Percentiles rank a stretch among this genome's conserved stretches.
These are phyloP conservation scores for Penicillium sp. DNA, from an alignment of 2,329 filamentous ascomycete genomes.

Conservation along the genomic window DNA sequence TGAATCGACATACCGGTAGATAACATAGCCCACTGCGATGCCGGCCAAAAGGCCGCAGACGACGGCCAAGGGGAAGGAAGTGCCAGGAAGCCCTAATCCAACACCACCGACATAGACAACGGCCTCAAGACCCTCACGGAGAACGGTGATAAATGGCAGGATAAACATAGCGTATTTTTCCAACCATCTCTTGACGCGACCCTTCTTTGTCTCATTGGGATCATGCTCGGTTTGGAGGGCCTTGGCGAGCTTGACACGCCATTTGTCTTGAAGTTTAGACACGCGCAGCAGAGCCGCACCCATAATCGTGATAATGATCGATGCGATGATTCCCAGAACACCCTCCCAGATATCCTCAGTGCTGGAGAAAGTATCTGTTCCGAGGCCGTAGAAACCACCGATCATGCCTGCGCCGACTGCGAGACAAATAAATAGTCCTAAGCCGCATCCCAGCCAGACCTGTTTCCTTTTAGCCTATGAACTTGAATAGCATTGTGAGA, in stretches of 20 bases:
- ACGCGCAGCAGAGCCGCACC: constrained; percentile 78
- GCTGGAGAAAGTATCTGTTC: constrained; percentile 64
- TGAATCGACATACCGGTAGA: constrained; percentile 67
- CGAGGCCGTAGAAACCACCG: constrained; percentile 70
- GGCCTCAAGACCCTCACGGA: constrained; percentile 81
- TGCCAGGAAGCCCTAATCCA: constrained; percentile 71
- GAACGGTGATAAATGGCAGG: constrained; percentile 82
- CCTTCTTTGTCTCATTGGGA: constrained; percentile 40
- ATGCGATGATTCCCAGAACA: constrained; percentile 71
- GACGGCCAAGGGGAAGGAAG: constrained; percentile 74
- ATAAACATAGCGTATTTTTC: constrained; percentile 86
- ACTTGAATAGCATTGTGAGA: neutral
- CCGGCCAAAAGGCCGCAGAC: constrained; percentile 70
- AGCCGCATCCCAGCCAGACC: constrained; percentile 68
- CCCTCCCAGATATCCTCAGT: constrained; percentile 81
- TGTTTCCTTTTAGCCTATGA: neutral
- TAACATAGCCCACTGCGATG: constrained; percentile 64
- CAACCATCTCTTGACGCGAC: constrained; percentile 60
- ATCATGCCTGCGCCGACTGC: constrained; percentile 67
- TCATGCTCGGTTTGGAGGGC: constrained; percentile 54
- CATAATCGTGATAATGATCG: constrained; percentile 78
- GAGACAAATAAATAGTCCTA: constrained; percentile 65
- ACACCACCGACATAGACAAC: constrained; percentile 86
- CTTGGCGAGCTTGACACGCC: constrained; percentile 74
- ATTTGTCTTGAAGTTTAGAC: constrained; percentile 82